Evolutionary conservation across 805 yeast species (phyloP).

Genomic region (Kazachstania kunashirensis): DNA sequence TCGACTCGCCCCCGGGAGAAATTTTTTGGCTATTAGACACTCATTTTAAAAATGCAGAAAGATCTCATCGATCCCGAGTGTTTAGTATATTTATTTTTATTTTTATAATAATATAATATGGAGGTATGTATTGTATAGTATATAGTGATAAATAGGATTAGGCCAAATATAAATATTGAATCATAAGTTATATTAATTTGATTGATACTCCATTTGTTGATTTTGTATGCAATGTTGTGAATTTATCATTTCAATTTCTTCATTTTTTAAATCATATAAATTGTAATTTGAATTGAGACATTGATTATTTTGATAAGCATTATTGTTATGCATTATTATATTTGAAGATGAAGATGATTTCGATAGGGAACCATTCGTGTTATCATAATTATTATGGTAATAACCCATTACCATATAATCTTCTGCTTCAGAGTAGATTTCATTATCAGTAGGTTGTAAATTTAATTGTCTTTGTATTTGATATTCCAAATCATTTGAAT

Average conservation of each 20-base stretch:
- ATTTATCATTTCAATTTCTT: slow-evolving; percentile 15
- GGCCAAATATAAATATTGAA: too few relatives aligned
- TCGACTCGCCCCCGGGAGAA: slow-evolving; percentile 32
- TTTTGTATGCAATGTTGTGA: slow-evolving; percentile 1
- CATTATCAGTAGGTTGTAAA: slow-evolving; percentile 1
- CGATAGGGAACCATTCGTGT: slow-evolving; percentile 2
- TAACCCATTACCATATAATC: slow-evolving; percentile 24
- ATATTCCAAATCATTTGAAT: neutral
- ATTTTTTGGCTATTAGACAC: slow-evolving; percentile 8
- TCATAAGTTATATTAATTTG: too few relatives aligned
- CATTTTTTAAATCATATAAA: slow-evolving; percentile 18
- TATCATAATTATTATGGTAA: neutral
- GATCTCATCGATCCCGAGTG: too few relatives aligned
- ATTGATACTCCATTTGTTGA: slow-evolving; percentile 3
- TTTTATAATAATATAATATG: too few relatives aligned
- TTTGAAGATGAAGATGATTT: neutral
- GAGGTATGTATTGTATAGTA: too few relatives aligned
- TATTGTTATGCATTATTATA: neutral
- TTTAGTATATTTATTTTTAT: too few relatives aligned
- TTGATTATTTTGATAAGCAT: neutral
- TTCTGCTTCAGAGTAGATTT: slow-evolving; percentile 20
- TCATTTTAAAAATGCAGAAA: neutral
- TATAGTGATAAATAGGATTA: too few relatives aligned
- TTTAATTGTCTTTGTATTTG: neutral
- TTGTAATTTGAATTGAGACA: slow-evolving; percentile 9